phyloP scores from a whole-genome alignment of 2,329 filamentous ascomycete genomes.

The Didymosphaeria variabile region DNA sequence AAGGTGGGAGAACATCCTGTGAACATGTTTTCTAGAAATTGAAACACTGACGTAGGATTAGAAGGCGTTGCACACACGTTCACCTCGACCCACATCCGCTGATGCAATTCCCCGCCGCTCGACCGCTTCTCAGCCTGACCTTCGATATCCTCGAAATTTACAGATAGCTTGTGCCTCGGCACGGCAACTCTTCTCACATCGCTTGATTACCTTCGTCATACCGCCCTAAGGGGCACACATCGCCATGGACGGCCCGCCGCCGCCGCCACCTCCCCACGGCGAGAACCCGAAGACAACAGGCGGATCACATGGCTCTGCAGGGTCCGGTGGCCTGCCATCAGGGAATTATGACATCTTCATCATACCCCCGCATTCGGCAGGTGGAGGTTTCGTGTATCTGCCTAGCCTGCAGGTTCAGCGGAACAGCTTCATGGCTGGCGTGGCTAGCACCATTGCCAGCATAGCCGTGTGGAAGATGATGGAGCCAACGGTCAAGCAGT shows the following conservation, averaged over 20 bases:
- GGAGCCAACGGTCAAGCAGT: conserved; percentile 76
- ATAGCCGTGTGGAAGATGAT: conserved; percentile 78
- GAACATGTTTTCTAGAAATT: not conserved
- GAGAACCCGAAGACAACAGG: conserved; percentile 71
- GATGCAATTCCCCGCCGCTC: conserved; percentile 38
- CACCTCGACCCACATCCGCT: conserved; percentile 30
- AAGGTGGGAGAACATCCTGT: conserved; percentile 13
- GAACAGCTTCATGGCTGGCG: conserved; percentile 91
- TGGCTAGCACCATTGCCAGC: conserved; percentile 76
- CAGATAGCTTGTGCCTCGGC: conserved; percentile 23
- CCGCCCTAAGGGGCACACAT: conserved; percentile 36
- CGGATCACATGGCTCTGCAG: conserved; percentile 37
- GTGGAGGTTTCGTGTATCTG: conserved; percentile 91
- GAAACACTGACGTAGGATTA: not conserved
- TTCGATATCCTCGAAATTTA: conserved; percentile 7
- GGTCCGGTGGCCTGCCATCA: conserved; percentile 71
- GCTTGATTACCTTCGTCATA: conserved; percentile 25
- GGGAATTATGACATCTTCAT: conserved; percentile 98
- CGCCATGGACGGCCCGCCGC: conserved; percentile 67
- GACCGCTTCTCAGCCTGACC: conserved; percentile 13
- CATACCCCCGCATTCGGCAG: conserved; percentile 89
- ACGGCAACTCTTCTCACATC: conserved; percentile 15
- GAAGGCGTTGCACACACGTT: conserved; percentile 9
- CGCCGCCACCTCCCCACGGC: conserved; percentile 88
- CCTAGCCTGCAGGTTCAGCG: conserved; percentile 84